These are phyloP conservation scores for Aspergillus panamensis DNA, from an alignment of 495 filamentous ascomycete species.

Conservation along the genomic window DNA sequence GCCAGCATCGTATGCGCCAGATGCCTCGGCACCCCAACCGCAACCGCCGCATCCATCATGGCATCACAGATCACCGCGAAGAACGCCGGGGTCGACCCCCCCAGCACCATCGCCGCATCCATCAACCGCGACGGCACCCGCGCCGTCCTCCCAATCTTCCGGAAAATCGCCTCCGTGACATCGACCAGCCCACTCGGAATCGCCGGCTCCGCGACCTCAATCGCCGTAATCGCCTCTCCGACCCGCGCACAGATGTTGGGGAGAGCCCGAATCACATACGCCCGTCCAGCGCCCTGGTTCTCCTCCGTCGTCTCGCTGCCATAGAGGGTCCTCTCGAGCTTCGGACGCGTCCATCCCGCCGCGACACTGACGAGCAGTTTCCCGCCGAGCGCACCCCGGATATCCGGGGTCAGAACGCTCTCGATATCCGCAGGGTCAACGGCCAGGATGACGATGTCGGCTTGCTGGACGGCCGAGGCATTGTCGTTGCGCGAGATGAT, in stretches of 20 bases:
- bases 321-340: constrained; percentile 17
- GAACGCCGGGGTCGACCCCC: constrained; percentile 42
- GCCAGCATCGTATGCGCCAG: constrained; percentile 38
- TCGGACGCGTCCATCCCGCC: constrained; percentile 36
- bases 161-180: constrained; percentile 35
- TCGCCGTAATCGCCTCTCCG: constrained; percentile 36
- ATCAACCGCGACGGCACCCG: constrained; percentile 33
- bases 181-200: background rate
- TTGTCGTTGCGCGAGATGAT: constrained; percentile 15
- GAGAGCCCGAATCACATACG: constrained; percentile 32
- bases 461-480: constrained; percentile 20
- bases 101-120: constrained; percentile 39
- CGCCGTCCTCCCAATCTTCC: constrained; percentile 34
- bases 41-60: constrained; percentile 43
- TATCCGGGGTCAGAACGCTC: constrained; percentile 21
- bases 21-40: constrained; percentile 40
- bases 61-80: constrained; percentile 44
- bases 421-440: constrained; percentile 33
- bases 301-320: background rate
- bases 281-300: background rate
- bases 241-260: constrained; percentile 42
- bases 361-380: constrained; percentile 43
- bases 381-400: constrained; percentile 23
- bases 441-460: constrained; percentile 31
- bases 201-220: constrained; percentile 21